phyloP scores from a whole-genome alignment of 129 eudicot genomes.

The Dittrichia graveolens region DNA sequence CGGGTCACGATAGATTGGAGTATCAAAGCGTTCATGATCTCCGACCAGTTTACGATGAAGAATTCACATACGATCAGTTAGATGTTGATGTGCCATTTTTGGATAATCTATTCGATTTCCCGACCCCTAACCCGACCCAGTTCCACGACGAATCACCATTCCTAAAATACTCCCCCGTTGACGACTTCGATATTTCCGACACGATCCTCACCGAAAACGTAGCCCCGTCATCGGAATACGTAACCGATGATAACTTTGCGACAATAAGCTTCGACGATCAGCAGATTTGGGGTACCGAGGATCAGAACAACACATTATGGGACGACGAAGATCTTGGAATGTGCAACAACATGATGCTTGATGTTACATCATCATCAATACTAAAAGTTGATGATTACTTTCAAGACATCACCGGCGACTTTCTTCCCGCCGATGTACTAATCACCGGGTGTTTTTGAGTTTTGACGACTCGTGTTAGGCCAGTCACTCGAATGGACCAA shows the following conservation, averaged over 20 bases:
- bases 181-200: conserved; percentile 23
- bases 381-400: conserved; percentile 56
- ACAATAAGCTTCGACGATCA: conserved; percentile 26
- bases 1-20: conserved; percentile 26
- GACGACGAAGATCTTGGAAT: conserved; percentile 17
- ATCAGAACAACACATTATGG: conserved; percentile 24
- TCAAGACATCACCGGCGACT: conserved; percentile 52
- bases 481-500: conserved; percentile 22
- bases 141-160: conserved; percentile 42
- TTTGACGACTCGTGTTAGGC: conserved; percentile 2
- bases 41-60: conserved; percentile 12
- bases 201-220: conserved; percentile 7
- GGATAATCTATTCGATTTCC: conserved; percentile 58
- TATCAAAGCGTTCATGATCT: conserved; percentile 14
- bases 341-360: conserved; percentile 38
- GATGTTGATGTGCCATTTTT: conserved; percentile 44
- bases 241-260: conserved; percentile 30
- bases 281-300: conserved; percentile 22
- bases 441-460: conserved; percentile 34
- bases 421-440: conserved; percentile 44
- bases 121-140: conserved; percentile 36
- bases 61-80: conserved; percentile 41
- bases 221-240: conserved; percentile 25
- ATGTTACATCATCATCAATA: conserved; percentile 30
- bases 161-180: background rate